Percentiles rank a stretch among this genome's conserved stretches.
These are phyloP conservation scores for Zymoseptoria ardabiliae DNA, from an alignment of 2,329 filamentous ascomycete genomes.

Conservation along the genomic window DNA sequence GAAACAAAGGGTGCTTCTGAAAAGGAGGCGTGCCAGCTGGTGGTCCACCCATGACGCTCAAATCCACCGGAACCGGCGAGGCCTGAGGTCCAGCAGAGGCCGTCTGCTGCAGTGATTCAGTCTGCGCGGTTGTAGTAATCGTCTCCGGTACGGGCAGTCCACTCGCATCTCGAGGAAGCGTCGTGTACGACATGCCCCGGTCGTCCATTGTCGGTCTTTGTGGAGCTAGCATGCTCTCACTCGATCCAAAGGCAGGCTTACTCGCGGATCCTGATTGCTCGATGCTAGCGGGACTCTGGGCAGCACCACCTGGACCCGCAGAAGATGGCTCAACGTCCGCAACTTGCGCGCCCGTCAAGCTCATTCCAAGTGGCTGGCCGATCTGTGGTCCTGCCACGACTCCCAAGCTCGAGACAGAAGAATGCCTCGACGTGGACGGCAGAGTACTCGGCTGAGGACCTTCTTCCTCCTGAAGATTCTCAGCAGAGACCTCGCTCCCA, in stretches of 20 bases:
- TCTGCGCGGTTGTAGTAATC: slow-evolving; percentile 7
- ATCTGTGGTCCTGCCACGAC: slow-evolving; percentile 1
- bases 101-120: background rate
- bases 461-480: slow-evolving; percentile 10
- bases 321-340: background rate
- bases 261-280: background rate
- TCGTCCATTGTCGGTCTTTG: slow-evolving; percentile 8
- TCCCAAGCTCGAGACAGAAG: slow-evolving; percentile 24
- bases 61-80: slow-evolving; percentile 8
- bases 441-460: slow-evolving; percentile 5
- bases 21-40: slow-evolving; percentile 20
- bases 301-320: background rate
- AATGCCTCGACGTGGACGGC: slow-evolving; percentile 12
- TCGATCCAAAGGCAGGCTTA: background rate
- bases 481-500: slow-evolving; percentile 20
- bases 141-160: slow-evolving; percentile 14
- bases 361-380: background rate
- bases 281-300: background rate
- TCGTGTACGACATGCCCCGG: slow-evolving; percentile 25
- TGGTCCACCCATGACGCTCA: slow-evolving; percentile 18
- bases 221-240: background rate
- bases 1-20: slow-evolving; percentile 19
- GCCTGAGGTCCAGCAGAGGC: background rate
- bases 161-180: slow-evolving; percentile 15
- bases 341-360: background rate